Conservation (phyloP, 1,284 basidiomycete genomes). For the Irpex lacteus region DNA sequence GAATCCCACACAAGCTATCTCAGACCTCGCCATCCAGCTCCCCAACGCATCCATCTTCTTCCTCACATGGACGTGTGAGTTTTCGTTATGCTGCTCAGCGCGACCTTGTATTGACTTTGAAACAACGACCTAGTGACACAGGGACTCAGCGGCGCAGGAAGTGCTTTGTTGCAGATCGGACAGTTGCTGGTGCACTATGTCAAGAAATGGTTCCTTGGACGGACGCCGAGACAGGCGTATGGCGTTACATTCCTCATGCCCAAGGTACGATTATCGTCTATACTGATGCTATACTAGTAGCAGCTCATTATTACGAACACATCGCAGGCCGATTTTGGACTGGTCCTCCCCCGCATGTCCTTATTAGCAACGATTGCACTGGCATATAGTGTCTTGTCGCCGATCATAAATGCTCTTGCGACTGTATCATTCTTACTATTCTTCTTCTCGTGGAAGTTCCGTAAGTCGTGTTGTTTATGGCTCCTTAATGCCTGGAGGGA, state of each 20-base stretch:
- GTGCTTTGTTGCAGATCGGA: constrained; percentile 61
- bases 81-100: background rate
- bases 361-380: constrained; percentile 51
- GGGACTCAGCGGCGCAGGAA: constrained; percentile 53
- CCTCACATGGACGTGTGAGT: constrained; percentile 65
- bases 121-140: constrained; percentile 38
- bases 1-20: constrained; percentile 48
- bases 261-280: constrained; percentile 12
- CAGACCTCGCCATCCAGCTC: constrained; percentile 58
- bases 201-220: constrained; percentile 51
- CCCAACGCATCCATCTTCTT: constrained; percentile 79
- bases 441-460: constrained; percentile 41
- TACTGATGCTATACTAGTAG: background rate
- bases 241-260: constrained; percentile 32
- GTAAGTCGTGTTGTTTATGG: too few relatives aligned
- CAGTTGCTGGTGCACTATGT: constrained; percentile 66
- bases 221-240: constrained; percentile 53
- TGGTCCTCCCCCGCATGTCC: constrained; percentile 49
- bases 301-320: background rate
- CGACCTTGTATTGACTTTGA: background rate
- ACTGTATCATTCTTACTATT: constrained; percentile 60
- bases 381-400: constrained; percentile 71
- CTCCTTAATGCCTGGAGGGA: too few relatives aligned
- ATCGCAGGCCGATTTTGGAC: constrained; percentile 38
- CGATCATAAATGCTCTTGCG: constrained; percentile 71